Conservation (phyloP, 129 eudicot genomes). For the Artemisia argyi region DNA sequence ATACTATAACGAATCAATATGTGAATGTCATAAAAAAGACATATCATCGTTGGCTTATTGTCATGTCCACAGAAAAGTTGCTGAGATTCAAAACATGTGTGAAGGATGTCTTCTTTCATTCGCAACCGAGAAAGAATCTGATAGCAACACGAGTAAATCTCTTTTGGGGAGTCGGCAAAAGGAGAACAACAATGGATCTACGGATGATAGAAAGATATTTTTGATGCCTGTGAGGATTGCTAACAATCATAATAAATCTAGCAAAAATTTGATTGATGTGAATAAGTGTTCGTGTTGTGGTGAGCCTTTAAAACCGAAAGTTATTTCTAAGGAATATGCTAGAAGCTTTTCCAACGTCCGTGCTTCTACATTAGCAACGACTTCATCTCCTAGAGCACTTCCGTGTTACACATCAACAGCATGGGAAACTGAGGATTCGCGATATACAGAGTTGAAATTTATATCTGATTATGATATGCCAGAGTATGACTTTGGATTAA, state of each 20-base stretch:
- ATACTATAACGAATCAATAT: constrained; percentile 67
- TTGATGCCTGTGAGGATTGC: constrained; percentile 32
- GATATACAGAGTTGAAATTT: constrained; percentile 56
- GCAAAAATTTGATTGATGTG: constrained; percentile 20
- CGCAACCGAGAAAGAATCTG: constrained; percentile 65
- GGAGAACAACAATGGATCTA: constrained; percentile 40
- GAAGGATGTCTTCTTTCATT: constrained; percentile 87
- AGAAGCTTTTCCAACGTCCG: constrained; percentile 29
- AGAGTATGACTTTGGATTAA: constrained; percentile 43
- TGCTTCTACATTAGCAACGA: constrained; percentile 20
- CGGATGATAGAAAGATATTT: constrained; percentile 36
- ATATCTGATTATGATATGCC: constrained; percentile 40
- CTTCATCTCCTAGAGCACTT: constrained; percentile 30
- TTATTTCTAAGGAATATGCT: constrained; percentile 28
- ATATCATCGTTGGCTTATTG: constrained; percentile 89
- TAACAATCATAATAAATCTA: constrained; percentile 1
- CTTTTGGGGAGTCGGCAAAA: constrained; percentile 45
- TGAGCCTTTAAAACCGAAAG: constrained; percentile 51
- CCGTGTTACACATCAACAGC: constrained; percentile 31
- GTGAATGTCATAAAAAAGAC: constrained; percentile 79
- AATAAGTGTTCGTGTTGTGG: constrained; percentile 78
- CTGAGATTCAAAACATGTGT: constrained; percentile 77
- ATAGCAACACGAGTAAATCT: constrained; percentile 38
- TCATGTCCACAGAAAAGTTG: constrained; percentile 69
- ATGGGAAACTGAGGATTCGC: constrained; percentile 59